Conservation (phyloP, 345 rosid species). For the Ceriops tagal region DNA sequence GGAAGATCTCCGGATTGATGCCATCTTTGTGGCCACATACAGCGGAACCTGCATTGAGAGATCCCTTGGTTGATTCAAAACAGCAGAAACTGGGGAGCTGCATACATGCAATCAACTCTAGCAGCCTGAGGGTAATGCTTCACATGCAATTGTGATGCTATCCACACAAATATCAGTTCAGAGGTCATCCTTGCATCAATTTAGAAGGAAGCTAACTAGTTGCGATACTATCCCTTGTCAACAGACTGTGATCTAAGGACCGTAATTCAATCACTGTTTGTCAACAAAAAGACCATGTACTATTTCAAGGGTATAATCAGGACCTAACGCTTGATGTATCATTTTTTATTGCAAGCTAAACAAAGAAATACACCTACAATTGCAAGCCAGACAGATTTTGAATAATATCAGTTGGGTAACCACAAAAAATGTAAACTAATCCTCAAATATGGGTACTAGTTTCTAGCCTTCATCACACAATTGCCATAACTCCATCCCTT, state of each 20-base stretch:
- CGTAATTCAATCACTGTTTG: too few species aligned
- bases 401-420: neutral
- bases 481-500: neutral
- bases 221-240: too few species aligned
- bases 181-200: neutral
- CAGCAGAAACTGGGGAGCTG: neutral
- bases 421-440: neutral
- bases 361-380: too few species aligned
- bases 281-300: neutral
- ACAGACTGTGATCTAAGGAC: too few species aligned
- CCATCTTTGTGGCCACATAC: slow-evolving; percentile 86
- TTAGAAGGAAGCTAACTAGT: too few species aligned
- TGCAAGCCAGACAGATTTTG: too few species aligned
- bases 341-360: too few species aligned
- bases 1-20: slow-evolving; percentile 66
- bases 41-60: slow-evolving; percentile 56
- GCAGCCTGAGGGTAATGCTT: neutral
- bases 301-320: neutral
- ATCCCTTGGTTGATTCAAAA: neutral
- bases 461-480: neutral
- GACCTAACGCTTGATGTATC: too few species aligned
- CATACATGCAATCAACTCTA: neutral
- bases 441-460: neutral
- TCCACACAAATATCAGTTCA: too few species aligned
- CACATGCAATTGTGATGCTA: neutral